Evolutionary conservation across 2,329 filamentous ascomycete genomes (phyloP), one percentile per base, ranked within the genome.

Genomic region (Monosporascus sp.): DNA sequence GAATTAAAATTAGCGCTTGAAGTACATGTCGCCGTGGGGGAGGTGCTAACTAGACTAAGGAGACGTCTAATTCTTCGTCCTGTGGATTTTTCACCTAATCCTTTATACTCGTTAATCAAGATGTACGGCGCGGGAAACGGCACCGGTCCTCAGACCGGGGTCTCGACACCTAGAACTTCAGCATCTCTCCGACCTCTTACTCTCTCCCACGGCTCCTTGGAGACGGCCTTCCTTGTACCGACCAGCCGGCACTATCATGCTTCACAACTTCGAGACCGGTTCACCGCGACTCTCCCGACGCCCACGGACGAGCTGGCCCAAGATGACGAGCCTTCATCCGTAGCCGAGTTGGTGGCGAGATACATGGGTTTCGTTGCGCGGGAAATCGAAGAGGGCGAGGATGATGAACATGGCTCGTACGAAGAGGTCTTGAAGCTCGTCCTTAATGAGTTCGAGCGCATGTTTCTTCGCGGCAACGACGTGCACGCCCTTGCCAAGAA

Each of bases 291-390:
- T 60, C 82, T 99, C 63, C 95, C 95, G 51, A 81, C 86, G 66
- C 90, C 94, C 54, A 99, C 95, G 70, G 94, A 99, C 71, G 94
- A 99, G 79, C 84, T 97, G 60, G 95, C 94, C 57, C 91, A 93
- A 70, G 95, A 99, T 78, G 94, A 99, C 65, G 95, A 99, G 79
- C 94, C 94, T n/a, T 97, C 94, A 38, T 99, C 95, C 24, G 85
- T 92, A 47, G 78, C 90, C 45, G 94, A 99, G 77, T 81, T 99
- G 56, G 91, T 99, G 34, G 92, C 91, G 57, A 85, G 93, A 70
- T 99, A 96, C 74, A 85, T 99, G 69, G 91, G 91, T 64, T 95
- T 91, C 70, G 83, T 97, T 56, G 91, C 93, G 60, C 78, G 83
- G 59, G 90, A 97, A 76, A 88, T 97, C 40, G 91, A 96, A 52